These are phyloP conservation scores for Rhododendron ovatum DNA, from an alignment of 148 eudicot genomes.

Conservation along the genomic window DNA sequence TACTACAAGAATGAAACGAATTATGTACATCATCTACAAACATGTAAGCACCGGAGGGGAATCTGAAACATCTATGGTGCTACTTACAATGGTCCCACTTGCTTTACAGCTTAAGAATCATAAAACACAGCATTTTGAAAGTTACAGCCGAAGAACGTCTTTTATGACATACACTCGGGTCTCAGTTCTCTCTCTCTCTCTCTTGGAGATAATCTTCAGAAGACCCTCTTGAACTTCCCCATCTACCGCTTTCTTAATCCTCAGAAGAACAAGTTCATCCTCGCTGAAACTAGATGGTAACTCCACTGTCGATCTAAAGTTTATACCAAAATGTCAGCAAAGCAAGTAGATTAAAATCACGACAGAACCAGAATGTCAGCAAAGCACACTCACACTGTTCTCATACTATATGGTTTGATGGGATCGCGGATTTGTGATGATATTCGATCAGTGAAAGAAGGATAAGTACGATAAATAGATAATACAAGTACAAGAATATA, in stretches of 20 bases:
- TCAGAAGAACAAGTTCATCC: conserved; percentile 77
- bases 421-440: background rate
- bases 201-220: background rate
- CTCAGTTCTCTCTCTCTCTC: background rate
- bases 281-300: conserved; percentile 76
- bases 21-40: conserved; percentile 1
- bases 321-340: conserved; percentile 4
- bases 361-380: background rate
- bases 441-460: background rate
- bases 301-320: conserved; percentile 44
- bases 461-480: background rate
- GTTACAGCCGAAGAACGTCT: background rate
- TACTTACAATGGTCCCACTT: background rate
- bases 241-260: conserved; percentile 22
- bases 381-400: background rate
- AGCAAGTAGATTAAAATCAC: background rate
- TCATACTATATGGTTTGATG: background rate
- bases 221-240: background rate
- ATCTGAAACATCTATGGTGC: background rate
- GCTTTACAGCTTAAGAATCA: background rate
- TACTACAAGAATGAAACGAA: background rate
- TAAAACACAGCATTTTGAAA: background rate
- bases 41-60: background rate
- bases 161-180: background rate
- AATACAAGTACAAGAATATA: background rate